phyloP scores from a whole-genome alignment of 2,329 filamentous ascomycete species.

The Claviceps lovelessii region DNA sequence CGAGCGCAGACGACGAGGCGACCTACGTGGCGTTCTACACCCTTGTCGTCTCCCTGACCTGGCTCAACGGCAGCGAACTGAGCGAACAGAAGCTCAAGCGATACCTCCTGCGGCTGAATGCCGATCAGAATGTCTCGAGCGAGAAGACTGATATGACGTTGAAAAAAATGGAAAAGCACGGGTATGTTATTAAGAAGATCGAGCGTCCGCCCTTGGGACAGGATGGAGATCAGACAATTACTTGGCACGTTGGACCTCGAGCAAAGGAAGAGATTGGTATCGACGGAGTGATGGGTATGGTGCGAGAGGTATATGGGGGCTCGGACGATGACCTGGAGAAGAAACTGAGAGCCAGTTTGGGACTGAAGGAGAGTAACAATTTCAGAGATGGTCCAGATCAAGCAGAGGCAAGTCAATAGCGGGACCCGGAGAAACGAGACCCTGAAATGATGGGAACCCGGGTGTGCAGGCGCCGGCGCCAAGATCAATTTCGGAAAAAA shows the following conservation, averaged over 20 bases:
- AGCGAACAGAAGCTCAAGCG: constrained; percentile 66
- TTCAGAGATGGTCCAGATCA: constrained; percentile 13
- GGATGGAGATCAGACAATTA: constrained; percentile 60
- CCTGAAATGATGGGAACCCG: background rate
- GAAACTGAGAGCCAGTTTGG: constrained; percentile 48
- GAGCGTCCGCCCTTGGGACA: constrained; percentile 40
- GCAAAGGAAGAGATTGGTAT: constrained; percentile 74
- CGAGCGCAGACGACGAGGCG: constrained; percentile 54
- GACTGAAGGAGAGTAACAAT: constrained; percentile 24
- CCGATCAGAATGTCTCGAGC: constrained; percentile 57
- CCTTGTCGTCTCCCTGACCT: constrained; percentile 62
- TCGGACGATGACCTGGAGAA: constrained; percentile 40
- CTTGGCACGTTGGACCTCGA: constrained; percentile 72
- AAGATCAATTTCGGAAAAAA: background rate
- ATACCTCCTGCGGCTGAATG: constrained; percentile 60
- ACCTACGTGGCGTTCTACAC: constrained; percentile 72
- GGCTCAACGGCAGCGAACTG: constrained; percentile 57
- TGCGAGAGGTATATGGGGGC: constrained; percentile 45
- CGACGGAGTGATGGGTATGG: constrained; percentile 58
- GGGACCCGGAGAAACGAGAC: background rate
- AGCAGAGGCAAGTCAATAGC: constrained; percentile 5
- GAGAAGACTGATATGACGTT: constrained; percentile 65
- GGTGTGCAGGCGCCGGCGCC: background rate
- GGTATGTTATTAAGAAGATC: constrained; percentile 63
- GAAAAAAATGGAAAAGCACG: constrained; percentile 62